These are phyloP conservation scores for Camelina sativa DNA, from an alignment of 345 rosid genomes.

Conservation along the genomic window DNA sequence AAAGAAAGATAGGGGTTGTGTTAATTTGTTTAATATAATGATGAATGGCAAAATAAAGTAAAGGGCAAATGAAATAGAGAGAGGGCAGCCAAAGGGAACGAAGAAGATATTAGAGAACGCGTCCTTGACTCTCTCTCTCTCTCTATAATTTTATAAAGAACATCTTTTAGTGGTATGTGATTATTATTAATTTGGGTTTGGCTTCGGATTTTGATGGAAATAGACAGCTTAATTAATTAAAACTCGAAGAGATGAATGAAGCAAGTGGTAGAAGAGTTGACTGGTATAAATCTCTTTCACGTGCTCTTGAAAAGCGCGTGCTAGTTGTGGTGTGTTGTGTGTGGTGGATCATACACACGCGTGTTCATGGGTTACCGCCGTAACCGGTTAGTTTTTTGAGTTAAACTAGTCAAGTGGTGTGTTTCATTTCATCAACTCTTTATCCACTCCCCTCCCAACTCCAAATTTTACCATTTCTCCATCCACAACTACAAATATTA, in stretches of 20 bases:
- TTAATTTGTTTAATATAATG: background rate
- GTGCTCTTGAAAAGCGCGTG: conserved; percentile 42
- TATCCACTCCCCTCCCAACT: conserved; percentile 10
- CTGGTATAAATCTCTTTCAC: conserved; percentile 38
- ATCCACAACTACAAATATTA: background rate
- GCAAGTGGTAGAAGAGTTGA: conserved; percentile 35
- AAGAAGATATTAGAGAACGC: too few species aligned
- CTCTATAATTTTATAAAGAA: too few species aligned
- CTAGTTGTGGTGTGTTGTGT: background rate
- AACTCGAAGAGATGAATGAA: background rate
- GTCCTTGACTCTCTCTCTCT: too few species aligned
- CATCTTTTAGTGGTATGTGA: too few species aligned
- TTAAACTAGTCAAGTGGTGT: background rate
- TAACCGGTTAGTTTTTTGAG: conserved; percentile 12
- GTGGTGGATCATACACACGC: conserved; percentile 35
- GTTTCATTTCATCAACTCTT: background rate
- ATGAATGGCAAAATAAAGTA: conserved; percentile 16
- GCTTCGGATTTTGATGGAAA: conserved; percentile 5
- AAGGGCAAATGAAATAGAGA: background rate
- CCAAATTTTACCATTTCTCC: conserved; percentile 19
- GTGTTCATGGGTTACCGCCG: conserved; percentile 37
- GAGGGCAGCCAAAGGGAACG: too few species aligned
- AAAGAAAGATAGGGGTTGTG: conserved; percentile 9
- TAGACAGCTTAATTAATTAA: conserved; percentile 7
- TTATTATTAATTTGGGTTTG: background rate